A percentile compares a stretch with the other conserved stretches of the same genome.
Conservation (phyloP, 805 yeast genomes). For the Starmerella ratchasimensis region DNA sequence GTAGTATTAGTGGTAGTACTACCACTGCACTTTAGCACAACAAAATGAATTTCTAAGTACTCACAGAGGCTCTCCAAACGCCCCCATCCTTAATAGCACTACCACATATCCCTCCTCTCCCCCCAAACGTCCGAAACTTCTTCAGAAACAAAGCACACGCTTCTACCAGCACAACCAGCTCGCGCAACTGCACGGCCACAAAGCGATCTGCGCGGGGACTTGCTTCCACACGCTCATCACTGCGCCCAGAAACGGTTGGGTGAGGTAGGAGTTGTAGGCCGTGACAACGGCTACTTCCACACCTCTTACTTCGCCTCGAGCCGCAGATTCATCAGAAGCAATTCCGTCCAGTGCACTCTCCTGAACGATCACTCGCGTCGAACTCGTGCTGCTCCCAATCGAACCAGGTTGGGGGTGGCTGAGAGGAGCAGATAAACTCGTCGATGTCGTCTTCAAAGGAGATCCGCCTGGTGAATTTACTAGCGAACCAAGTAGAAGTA, state of each 20-base stretch:
- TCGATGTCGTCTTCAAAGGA: too few relatives aligned
- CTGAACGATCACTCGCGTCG: not conserved
- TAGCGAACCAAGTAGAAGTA: too few relatives aligned
- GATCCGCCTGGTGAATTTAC: too few relatives aligned
- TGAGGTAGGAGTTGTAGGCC: constrained; percentile 18
- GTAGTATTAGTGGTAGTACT: too few relatives aligned
- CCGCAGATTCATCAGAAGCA: too few relatives aligned
- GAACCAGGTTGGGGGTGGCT: too few relatives aligned
- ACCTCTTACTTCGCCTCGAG: not conserved
- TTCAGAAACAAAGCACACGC: constrained; percentile 5
- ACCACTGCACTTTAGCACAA: too few relatives aligned
- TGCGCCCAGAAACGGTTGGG: constrained; percentile 14
- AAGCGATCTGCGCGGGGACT: constrained; percentile 1
- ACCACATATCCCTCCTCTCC: constrained; percentile 4
- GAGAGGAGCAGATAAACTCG: too few relatives aligned
- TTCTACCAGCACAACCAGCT: constrained; percentile 4
- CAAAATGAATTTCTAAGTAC: too few relatives aligned
- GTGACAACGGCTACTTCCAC: constrained; percentile 19
- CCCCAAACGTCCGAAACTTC: not conserved
- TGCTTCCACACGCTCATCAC: constrained; percentile 8
- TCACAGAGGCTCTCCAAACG: too few relatives aligned
- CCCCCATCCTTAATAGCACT: not conserved
- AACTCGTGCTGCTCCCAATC: constrained; percentile 21
- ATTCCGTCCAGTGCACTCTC: too few relatives aligned
- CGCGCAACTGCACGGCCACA: constrained; percentile 15